Evolutionary conservation across 1,284 basidiomycete genomes (phyloP).

Genomic region (Cryptococcus deneoformans): DNA sequence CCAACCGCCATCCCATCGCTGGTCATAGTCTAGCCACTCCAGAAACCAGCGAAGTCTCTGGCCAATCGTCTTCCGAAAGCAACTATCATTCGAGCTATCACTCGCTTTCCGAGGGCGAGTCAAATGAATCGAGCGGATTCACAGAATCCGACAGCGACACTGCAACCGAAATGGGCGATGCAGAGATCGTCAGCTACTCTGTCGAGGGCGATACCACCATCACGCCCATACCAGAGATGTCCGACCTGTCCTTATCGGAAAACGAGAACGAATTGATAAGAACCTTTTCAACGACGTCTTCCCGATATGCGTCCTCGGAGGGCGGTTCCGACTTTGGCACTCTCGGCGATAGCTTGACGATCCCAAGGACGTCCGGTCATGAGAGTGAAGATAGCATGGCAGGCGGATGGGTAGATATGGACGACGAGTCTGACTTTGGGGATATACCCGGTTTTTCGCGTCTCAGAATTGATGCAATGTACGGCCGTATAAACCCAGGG

Average conservation of each 20-base stretch:
- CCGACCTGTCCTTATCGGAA: slow-evolving; percentile 1
- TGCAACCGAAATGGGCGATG: slow-evolving; percentile 20
- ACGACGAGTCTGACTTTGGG: slow-evolving; percentile 6
- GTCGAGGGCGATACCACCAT: slow-evolving; percentile 23
- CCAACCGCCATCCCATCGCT: slow-evolving; percentile 3
- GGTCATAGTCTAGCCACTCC: slow-evolving; percentile 36
- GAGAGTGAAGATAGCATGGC: background rate
- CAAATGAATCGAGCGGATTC: slow-evolving; percentile 3
- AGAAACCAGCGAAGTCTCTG: slow-evolving; percentile 39
- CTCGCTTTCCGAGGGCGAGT: slow-evolving; percentile 9
- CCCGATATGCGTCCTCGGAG: slow-evolving; percentile 42
- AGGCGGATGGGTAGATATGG: slow-evolving; percentile 9
- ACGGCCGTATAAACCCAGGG: background rate
- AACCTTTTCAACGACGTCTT: slow-evolving; percentile 27
- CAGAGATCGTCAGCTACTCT: slow-evolving; percentile 10
- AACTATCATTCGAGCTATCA: background rate
- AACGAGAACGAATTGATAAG: slow-evolving; percentile 6
- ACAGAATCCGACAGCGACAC: slow-evolving; percentile 23
- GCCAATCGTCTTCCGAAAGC: slow-evolving; percentile 22
- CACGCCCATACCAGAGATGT: slow-evolving; percentile 7
- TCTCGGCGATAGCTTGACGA: slow-evolving; percentile 24
- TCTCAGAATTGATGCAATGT: background rate
- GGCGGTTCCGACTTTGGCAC: slow-evolving; percentile 24
- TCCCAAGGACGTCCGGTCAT: slow-evolving; percentile 9
- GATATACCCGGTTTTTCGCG: slow-evolving; percentile 4